phyloP scores from a whole-genome alignment of 2,329 filamentous ascomycete species.

The Nemania bipapillata region DNA sequence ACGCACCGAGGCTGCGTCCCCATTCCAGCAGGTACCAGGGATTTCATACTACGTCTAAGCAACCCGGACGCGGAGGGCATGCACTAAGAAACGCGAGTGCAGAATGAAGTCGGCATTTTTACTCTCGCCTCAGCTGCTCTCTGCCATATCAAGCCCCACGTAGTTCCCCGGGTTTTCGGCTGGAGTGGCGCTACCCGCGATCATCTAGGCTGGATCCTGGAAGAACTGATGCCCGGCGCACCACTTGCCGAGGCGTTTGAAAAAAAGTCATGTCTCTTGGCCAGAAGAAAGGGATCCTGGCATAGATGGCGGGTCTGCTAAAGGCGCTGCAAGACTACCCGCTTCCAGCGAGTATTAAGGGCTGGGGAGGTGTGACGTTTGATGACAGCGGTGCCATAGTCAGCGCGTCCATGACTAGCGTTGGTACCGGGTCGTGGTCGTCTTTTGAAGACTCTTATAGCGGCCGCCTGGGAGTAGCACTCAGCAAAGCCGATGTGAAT shows the following conservation, averaged over 20 bases:
- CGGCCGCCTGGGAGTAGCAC: constrained; percentile 4
- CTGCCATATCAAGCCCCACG: background rate
- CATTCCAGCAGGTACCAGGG: constrained; percentile 13
- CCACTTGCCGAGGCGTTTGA: constrained; percentile 6
- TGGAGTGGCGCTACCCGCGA: constrained; percentile 2
- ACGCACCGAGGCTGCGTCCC: constrained; percentile 17
- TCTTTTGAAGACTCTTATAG: constrained; percentile 18
- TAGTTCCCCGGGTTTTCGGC: constrained; percentile 14
- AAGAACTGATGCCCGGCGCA: constrained; percentile 11
- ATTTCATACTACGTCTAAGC: constrained; percentile 18
- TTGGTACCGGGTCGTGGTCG: constrained; percentile 17
- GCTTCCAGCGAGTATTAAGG: constrained; percentile 21
- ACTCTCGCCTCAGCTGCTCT: constrained; percentile 17
- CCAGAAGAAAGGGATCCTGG: constrained; percentile 17
- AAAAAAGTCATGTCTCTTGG: constrained; percentile 8
- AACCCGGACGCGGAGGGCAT: constrained; percentile 17
- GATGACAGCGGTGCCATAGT: constrained; percentile 12
- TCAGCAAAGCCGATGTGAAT: constrained; percentile 7
- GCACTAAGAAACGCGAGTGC: constrained; percentile 15
- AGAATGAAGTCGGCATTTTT: constrained; percentile 21
- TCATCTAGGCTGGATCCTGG: constrained; percentile 11
- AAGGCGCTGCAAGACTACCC: constrained; percentile 17
- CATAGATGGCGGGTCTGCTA: constrained; percentile 9
- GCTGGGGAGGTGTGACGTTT: constrained; percentile 27
- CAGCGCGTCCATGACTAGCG: constrained; percentile 16